phyloP scores from a whole-genome alignment of 306 rosid species.

The Sechiopsis laciniata region DNA sequence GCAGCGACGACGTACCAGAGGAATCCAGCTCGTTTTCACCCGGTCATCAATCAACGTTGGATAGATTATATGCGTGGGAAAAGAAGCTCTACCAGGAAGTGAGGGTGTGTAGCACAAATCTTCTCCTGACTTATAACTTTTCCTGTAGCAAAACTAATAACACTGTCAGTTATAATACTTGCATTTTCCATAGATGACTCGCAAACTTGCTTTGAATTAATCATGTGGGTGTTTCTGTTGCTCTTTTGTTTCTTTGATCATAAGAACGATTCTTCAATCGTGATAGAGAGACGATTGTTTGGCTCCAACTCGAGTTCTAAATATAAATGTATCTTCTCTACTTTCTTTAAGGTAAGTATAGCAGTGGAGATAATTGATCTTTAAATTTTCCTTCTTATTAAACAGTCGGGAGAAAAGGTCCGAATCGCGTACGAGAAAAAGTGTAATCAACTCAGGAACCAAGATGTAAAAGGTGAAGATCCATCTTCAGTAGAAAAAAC shows the following conservation, averaged over 20 bases:
- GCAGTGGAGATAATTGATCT: slow-evolving; percentile 5
- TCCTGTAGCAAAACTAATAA: neutral
- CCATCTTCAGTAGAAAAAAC: slow-evolving; percentile 62
- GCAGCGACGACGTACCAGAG: slow-evolving; percentile 43
- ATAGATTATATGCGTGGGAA: slow-evolving; percentile 85
- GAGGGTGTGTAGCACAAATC: slow-evolving; percentile 38
- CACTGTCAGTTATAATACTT: neutral
- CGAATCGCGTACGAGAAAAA: slow-evolving; percentile 82
- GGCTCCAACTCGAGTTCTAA: neutral
- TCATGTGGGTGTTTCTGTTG: neutral
- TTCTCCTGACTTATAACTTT: neutral
- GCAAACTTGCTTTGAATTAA: neutral
- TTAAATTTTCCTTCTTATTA: slow-evolving; percentile 26
- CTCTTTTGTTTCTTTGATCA: neutral
- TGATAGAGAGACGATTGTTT: slow-evolving; percentile 1
- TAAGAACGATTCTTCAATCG: neutral
- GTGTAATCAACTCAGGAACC: slow-evolving; percentile 57
- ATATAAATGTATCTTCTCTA: neutral
- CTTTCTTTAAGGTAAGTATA: neutral
- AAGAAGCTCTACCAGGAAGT: slow-evolving; percentile 91
- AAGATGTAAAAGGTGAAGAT: slow-evolving; percentile 65
- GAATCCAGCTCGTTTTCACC: slow-evolving; percentile 47
- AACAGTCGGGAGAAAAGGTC: slow-evolving; percentile 77
- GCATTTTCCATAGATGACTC: neutral
- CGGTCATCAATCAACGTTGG: slow-evolving; percentile 80